Evolutionary conservation across 2,329 filamentous ascomycete species (phyloP), one percentile per base, ranked within the genome.

Genomic region (Grosmannia serpens): DNA sequence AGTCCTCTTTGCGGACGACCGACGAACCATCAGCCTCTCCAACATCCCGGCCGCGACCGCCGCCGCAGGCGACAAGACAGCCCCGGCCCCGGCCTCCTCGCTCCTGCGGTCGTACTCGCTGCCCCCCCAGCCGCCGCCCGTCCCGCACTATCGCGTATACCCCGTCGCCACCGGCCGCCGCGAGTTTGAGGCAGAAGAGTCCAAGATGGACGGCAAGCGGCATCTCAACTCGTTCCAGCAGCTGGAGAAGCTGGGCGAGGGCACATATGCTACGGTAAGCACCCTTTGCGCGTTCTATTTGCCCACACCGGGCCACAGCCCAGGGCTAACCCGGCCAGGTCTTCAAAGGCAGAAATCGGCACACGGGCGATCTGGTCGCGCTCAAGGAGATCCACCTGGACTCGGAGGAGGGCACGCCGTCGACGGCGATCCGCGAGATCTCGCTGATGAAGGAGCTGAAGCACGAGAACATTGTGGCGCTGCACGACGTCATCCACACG

Each of bases 361-460:
- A 97, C 73, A 97, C 94, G 0, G 94, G 94, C 68, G 91, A 96
- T 73, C 86, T 96, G 61, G 94, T 99, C 44, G 94, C 94, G 7
- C 81, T 99, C 63, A 99, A 99, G 74, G 94, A 99, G 75, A 99
- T 99, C 67, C 94, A 99, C 71, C 88, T 99, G 62, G 94, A 99
- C 73, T 95, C 89, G 55, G 94, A 99, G 77, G 94, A 99, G 77
- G 94, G 94, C 66, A 99, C 94, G 0, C 94, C 94, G 4, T 95
- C 89, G 56, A 99, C 94, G 0, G 94, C 94, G 53, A 99, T 99
- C 71, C 89, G 94, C 68, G 94, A 99, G 74, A 99, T 99, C 67
- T 96, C 91, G 1, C 81, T 99, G 59, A 97, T 99, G 94, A 99
- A 99, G 75, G 94, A 99, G 75, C 82, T 99, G 65, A 97, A 97